A percentile compares a stretch with the other conserved stretches of the same genome.
Conservation (phyloP, 2,329 filamentous ascomycete genomes). For the Rutstroemia sp. region DNA sequence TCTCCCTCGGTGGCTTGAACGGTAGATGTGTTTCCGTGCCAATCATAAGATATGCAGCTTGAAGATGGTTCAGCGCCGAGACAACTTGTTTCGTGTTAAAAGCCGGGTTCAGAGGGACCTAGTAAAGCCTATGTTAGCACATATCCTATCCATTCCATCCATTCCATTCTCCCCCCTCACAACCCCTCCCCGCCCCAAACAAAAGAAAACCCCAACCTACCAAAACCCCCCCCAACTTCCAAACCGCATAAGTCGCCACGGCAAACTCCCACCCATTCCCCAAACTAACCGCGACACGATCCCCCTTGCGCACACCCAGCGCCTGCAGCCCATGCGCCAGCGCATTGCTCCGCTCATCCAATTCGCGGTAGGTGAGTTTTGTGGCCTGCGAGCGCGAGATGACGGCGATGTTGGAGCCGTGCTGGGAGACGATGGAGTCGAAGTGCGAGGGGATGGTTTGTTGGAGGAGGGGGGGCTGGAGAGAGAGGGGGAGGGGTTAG, state of each 20-base stretch:
- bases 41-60: conserved; percentile 67
- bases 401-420: conserved; percentile 58
- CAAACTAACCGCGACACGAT: conserved; percentile 77
- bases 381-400: conserved; percentile 44
- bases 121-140: conserved; percentile 1
- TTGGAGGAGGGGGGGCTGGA: conserved; percentile 56
- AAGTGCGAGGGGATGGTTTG: conserved; percentile 71
- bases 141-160: background rate
- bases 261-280: conserved; percentile 83
- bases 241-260: conserved; percentile 79
- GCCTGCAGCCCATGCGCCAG: conserved; percentile 64
- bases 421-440: conserved; percentile 50
- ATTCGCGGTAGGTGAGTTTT: conserved; percentile 57
- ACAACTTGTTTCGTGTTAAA: conserved; percentile 77
- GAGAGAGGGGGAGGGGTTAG: background rate
- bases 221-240: conserved; percentile 88
- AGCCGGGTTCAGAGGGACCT: conserved; percentile 83
- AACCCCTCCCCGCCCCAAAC: background rate
- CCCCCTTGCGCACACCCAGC: conserved; percentile 70
- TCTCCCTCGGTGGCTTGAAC: conserved; percentile 54
- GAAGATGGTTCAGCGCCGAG: conserved; percentile 70
- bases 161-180: background rate
- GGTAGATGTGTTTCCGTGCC: conserved; percentile 83
- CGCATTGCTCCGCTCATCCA: conserved; percentile 70
- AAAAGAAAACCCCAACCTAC: conserved; percentile 35